These are phyloP conservation scores for Pythium phragmiticola DNA, from an alignment of 352 stramenopile genomes.

Conservation along the genomic window DNA sequence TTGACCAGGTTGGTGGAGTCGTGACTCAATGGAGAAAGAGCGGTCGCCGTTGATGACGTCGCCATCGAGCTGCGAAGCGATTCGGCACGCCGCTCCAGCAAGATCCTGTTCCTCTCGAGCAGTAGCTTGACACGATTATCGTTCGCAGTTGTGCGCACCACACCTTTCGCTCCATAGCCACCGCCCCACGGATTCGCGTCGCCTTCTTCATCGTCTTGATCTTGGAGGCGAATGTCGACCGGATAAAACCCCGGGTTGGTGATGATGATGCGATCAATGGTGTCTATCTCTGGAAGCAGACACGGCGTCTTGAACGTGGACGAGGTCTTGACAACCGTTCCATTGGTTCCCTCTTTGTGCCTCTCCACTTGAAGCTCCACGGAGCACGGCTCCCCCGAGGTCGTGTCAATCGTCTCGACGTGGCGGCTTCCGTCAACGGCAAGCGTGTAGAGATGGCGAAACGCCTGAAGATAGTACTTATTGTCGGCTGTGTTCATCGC, in stretches of 20 bases:
- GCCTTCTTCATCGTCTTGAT: slow-evolving; percentile 20
- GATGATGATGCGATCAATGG: slow-evolving; percentile 57
- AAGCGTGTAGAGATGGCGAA: slow-evolving; percentile 91
- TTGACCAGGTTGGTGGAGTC: neutral
- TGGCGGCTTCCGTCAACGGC: slow-evolving; percentile 73
- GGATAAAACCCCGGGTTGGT: slow-evolving; percentile 55
- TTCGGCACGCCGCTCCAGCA: slow-evolving; percentile 52
- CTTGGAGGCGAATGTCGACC: slow-evolving; percentile 54
- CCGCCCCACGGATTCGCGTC: slow-evolving; percentile 3
- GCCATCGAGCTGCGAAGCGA: neutral
- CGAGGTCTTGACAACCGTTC: slow-evolving; percentile 12
- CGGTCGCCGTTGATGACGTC: neutral
- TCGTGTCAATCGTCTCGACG: slow-evolving; percentile 78
- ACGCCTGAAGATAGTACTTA: slow-evolving; percentile 87
- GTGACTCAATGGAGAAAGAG: neutral
- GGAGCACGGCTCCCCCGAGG: slow-evolving; percentile 42
- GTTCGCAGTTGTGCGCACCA: slow-evolving; percentile 45
- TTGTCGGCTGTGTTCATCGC: slow-evolving; percentile 93
- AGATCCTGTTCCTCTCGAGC: slow-evolving; percentile 51
- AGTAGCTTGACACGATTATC: slow-evolving; percentile 55
- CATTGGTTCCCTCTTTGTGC: slow-evolving; percentile 9
- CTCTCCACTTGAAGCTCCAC: slow-evolving; percentile 52
- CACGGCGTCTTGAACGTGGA: slow-evolving; percentile 58
- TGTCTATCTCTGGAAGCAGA: slow-evolving; percentile 62
- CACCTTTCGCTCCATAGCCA: neutral